Conservation (phyloP, 805 yeast genomes). For the Kregervanrija delftensis region DNA sequence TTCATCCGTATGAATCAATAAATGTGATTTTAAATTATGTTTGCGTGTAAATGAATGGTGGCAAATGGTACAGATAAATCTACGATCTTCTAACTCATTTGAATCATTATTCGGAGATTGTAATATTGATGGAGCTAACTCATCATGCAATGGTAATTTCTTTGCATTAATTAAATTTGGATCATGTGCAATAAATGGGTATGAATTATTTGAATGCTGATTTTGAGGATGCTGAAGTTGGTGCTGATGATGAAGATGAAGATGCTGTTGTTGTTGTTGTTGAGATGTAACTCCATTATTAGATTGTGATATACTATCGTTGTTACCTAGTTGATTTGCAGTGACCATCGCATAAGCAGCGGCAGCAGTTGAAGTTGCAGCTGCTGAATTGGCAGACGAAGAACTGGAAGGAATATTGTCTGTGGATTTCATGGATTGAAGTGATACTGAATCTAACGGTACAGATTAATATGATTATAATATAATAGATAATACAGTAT, state of each 20-base stretch:
- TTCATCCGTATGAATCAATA: slow-evolving; percentile 56
- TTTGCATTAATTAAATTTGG: slow-evolving; percentile 1
- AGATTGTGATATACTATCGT: not conserved
- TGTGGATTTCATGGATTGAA: too few species aligned
- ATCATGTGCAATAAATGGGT: not conserved
- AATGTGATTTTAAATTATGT: slow-evolving; percentile 69
- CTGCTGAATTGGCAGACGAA: too few species aligned
- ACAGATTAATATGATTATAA: too few species aligned
- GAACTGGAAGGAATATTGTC: too few species aligned
- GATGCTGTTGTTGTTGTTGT: not conserved
- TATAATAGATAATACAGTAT: too few species aligned
- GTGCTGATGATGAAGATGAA: not conserved
- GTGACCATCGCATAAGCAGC: slow-evolving; percentile 5
- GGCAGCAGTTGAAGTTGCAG: slow-evolving; percentile 3
- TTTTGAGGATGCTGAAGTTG: slow-evolving; percentile 4
- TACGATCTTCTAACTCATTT: slow-evolving; percentile 1
- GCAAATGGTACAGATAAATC: slow-evolving; percentile 51
- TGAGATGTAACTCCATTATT: not conserved
- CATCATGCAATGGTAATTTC: slow-evolving; percentile 4
- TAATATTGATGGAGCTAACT: slow-evolving; percentile 6
- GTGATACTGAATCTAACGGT: too few species aligned
- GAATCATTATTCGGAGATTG: slow-evolving; percentile 17
- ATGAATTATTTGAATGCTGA: too few species aligned
- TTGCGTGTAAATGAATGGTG: slow-evolving; percentile 60
- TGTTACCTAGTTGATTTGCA: not conserved